phyloP scores from a whole-genome alignment of 768 basidiomycete species.

The Termitomyces sp. region DNA sequence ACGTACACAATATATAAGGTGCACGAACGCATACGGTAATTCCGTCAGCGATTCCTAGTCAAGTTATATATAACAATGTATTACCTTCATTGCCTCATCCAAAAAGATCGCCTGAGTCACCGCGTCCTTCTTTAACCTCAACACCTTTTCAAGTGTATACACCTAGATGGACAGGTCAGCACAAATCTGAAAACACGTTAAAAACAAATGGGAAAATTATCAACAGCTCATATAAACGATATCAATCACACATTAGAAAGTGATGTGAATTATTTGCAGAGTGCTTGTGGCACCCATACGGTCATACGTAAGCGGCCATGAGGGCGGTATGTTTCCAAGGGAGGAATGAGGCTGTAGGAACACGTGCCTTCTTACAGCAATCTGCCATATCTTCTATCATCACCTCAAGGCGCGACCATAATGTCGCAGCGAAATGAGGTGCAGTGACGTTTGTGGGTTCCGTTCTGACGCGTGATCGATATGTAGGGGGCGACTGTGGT shows the following conservation, averaged over 20 bases:
- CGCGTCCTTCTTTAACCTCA: conserved; percentile 83
- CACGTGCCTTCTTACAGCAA: conserved; percentile 77
- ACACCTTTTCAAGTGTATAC: conserved; percentile 91
- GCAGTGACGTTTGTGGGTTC: conserved; percentile 88
- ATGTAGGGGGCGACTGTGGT: conserved; percentile 41
- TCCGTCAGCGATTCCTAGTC: not conserved
- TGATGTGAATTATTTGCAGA: not conserved
- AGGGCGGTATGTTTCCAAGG: not conserved
- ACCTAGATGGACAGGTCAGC: conserved; percentile 45
- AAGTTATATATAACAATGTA: not conserved
- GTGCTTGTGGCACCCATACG: conserved; percentile 11
- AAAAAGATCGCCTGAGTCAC: conserved; percentile 74
- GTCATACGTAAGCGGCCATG: conserved; percentile 4
- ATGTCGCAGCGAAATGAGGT: conserved; percentile 76
- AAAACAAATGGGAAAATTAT: not conserved
- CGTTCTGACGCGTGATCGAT: conserved; percentile 82
- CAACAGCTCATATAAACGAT: not conserved
- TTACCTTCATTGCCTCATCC: conserved; percentile 90
- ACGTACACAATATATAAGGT: not conserved
- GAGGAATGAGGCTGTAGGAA: not conserved
- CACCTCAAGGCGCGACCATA: conserved; percentile 77
- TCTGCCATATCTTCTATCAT: conserved; percentile 87
- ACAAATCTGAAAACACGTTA: not conserved
- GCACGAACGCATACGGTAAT: not conserved
- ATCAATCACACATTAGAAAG: not conserved